These are phyloP conservation scores for Hyaloscypha bicolor DNA, from an alignment of 495 filamentous ascomycete genomes.

Conservation along the genomic window DNA sequence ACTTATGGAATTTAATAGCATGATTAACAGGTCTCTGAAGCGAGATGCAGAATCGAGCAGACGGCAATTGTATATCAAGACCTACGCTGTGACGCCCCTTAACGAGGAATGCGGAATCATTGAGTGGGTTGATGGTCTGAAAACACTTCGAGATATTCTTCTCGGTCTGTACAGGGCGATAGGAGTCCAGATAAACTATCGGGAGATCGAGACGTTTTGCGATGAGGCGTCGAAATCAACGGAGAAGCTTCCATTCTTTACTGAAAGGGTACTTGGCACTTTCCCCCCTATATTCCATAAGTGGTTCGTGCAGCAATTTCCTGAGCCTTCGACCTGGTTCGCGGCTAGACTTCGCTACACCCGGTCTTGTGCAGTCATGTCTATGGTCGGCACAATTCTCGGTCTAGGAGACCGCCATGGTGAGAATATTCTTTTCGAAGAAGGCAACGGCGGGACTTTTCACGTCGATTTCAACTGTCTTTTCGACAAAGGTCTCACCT, in stretches of 20 bases:
- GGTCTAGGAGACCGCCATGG: slow-evolving; percentile 97
- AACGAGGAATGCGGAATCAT: slow-evolving; percentile 98
- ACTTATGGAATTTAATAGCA: slow-evolving; percentile 97
- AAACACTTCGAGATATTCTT: slow-evolving; percentile 90
- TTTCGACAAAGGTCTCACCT: slow-evolving; percentile 97
- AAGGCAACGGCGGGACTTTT: slow-evolving; percentile 89
- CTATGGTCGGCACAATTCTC: slow-evolving; percentile 92
- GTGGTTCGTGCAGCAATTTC: slow-evolving; percentile 96
- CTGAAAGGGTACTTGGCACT: slow-evolving; percentile 60
- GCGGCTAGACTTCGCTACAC: slow-evolving; percentile 88
- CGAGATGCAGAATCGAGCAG: slow-evolving; percentile 87
- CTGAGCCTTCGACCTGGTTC: slow-evolving; percentile 91
- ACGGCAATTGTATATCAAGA: slow-evolving; percentile 84
- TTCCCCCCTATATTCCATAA: slow-evolving; percentile 85
- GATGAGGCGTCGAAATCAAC: slow-evolving; percentile 45
- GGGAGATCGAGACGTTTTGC: slow-evolving; percentile 47
- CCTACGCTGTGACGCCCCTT: slow-evolving; percentile 92
- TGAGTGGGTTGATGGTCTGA: slow-evolving; percentile 98
- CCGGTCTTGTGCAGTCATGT: slow-evolving; percentile 94
- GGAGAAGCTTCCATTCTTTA: slow-evolving; percentile 65
- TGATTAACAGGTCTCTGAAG: slow-evolving; percentile 94
- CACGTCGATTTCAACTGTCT: slow-evolving; percentile 99
- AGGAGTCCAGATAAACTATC: slow-evolving; percentile 57
- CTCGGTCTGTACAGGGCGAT: slow-evolving; percentile 74
- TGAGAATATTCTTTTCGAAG: slow-evolving; percentile 95